Base-by-base conservation (phyloP, 164 flowering plant genomes). In the Liriodendron chinense region DNA sequence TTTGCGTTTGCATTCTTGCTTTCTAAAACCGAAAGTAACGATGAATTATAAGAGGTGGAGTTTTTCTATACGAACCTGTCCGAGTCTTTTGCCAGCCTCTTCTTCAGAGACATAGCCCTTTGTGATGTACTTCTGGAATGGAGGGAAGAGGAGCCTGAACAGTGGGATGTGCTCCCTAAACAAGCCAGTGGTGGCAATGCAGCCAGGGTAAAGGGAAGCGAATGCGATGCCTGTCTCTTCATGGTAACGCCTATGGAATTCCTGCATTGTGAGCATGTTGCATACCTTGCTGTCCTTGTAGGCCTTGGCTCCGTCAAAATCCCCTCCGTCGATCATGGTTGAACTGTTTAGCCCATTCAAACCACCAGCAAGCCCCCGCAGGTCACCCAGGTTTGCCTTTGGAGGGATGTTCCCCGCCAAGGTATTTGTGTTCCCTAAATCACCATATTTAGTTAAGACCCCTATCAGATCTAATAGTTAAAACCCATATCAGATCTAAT, bases 241-340 rank as follows among this genome's bases (percentile, higher is more conserved):
- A 47, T 96, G 99, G 91, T 66, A 94, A 2, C 97, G 93, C 74
- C 92, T 78, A 86, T 96, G 99, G 88, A 94, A 92, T 81, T 96
- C 98, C 80, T 94, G 99, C 99, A 96, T 96, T 2, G 91, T 92
- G n/a, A 96, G 94, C 98, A 96, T 96, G 85, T 96, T 94, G 92
- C 99, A 96, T n/a, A 96, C 99, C 79, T 96, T 96, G 91, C 99
- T 94, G 90, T 96, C 99, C 83, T 94, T 94, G 91, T 96, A 94
- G 69, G 98, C 98, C 83, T 96, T 96, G 43, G 99, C 99, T 16
- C 99, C 99, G 71, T 96, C 98, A 77, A 91, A 96, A 5, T 87
- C 89, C 56, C 94, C 98, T 21, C 99, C 98, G 74, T 96, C 99
- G 9, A 96, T 88, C 99, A 96, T 96, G 77, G 95, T 16, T 16